A percentile compares a stretch with the other conserved stretches of the same genome.
These are phyloP conservation scores for Phytophthora litchii DNA, from an alignment of 352 stramenopile genomes.

Conservation along the genomic window DNA sequence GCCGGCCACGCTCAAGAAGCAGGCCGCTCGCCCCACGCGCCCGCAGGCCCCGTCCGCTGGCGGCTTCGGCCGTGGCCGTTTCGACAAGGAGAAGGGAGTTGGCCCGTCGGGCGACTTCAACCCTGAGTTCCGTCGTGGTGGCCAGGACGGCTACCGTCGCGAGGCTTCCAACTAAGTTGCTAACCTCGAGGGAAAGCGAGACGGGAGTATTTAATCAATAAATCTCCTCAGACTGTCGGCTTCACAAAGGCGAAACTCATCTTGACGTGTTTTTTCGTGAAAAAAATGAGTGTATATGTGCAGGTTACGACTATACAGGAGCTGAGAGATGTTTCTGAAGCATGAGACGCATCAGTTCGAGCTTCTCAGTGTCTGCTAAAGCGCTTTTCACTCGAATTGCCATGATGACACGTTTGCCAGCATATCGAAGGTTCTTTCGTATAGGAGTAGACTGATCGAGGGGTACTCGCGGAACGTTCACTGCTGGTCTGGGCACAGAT, in stretches of 20 bases:
- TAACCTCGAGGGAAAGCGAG: conserved; percentile 37
- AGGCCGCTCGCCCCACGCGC: conserved; percentile 81
- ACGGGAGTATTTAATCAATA: conserved; percentile 75
- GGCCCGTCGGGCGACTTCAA: conserved; percentile 89
- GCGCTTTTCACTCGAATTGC: conserved; percentile 57
- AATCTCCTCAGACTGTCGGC: conserved; percentile 78
- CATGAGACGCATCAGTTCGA: conserved; percentile 63
- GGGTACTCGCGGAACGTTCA: conserved; percentile 1
- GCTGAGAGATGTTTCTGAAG: conserved; percentile 38
- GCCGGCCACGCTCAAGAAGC: conserved; percentile 98
- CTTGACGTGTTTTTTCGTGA: conserved; percentile 6
- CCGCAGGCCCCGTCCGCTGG: conserved; percentile 75
- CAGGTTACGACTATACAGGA: not conserved
- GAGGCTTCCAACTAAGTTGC: conserved; percentile 83
- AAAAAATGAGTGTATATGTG: not conserved
- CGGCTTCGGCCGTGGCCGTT: conserved; percentile 84
- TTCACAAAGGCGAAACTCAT: conserved; percentile 42
- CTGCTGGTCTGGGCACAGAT: not conserved
- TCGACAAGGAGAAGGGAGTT: conserved; percentile 91
- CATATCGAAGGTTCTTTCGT: conserved; percentile 53
- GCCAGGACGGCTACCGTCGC: conserved; percentile 89
- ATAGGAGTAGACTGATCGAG: not conserved
- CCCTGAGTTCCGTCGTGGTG: conserved; percentile 85
- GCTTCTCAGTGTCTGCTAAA: conserved; percentile 54
- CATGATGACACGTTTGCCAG: conserved; percentile 76